These are phyloP conservation scores for Trametes versicolor DNA, from an alignment of 1,284 basidiomycete species.

Conservation along the genomic window DNA sequence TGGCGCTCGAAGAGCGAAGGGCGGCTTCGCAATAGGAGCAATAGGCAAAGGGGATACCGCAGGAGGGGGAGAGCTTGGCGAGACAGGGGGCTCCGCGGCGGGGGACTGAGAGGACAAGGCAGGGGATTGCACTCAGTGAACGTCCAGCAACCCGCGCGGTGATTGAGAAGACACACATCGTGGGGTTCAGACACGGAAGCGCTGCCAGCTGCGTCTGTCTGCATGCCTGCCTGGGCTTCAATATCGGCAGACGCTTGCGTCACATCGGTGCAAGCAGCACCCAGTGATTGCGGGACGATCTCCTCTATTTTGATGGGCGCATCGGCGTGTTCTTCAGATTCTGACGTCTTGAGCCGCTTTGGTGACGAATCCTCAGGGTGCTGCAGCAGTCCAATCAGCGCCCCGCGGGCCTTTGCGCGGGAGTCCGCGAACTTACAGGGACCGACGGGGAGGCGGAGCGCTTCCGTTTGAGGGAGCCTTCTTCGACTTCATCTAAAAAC, in stretches of 20 bases:
- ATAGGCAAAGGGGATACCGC: neutral
- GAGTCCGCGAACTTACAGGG: conserved; percentile 14
- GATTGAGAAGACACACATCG: conserved; percentile 11
- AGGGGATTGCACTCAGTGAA: conserved; percentile 1
- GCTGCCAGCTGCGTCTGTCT: neutral
- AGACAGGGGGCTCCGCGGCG: neutral
- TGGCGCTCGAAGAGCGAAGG: neutral
- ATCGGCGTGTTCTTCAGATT: conserved; percentile 12
- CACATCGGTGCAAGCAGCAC: neutral
- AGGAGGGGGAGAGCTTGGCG: neutral
- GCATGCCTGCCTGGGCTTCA: neutral
- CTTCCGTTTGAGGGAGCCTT: conserved; percentile 31
- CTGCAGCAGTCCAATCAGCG: neutral
- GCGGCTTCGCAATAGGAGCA: too few relatives aligned
- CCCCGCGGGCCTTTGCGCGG: neutral
- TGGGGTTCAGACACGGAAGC: neutral
- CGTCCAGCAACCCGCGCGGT: neutral
- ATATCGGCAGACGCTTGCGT: neutral
- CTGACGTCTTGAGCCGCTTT: conserved; percentile 39
- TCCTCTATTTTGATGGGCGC: conserved; percentile 14
- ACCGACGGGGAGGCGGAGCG: conserved; percentile 17
- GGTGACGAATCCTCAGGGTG: conserved; percentile 12
- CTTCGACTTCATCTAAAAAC: conserved; percentile 21
- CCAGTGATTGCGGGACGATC: conserved; percentile 1
- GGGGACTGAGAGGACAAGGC: neutral